Conservation (phyloP, 208 protist species). For the Angomonas ambiguus region DNA sequence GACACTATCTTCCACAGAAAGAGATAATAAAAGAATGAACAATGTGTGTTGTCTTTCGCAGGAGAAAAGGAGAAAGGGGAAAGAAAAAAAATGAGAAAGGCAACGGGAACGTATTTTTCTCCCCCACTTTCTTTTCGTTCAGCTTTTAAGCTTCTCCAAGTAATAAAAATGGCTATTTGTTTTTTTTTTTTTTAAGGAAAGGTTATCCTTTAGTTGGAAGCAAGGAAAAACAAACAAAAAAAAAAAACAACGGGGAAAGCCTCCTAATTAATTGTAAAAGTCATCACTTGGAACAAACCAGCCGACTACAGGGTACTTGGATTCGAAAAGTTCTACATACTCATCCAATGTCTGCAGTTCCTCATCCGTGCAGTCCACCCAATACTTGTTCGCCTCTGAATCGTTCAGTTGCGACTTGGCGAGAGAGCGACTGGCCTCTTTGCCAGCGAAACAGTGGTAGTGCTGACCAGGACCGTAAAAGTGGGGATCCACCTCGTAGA, state of each 20-base stretch:
- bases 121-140: no score
- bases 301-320: constrained; percentile 81
- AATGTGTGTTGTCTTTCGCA: constrained; percentile 10
- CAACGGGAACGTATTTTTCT: constrained; percentile 10
- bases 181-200: not conserved
- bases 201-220: not conserved
- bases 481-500: constrained; percentile 82
- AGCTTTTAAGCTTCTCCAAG: no score
- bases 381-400: constrained; percentile 74
- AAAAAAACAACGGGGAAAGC: constrained; percentile 9
- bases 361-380: constrained; percentile 55
- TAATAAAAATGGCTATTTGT: no score
- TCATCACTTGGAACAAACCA: constrained; percentile 69
- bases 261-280: constrained; percentile 37
- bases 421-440: constrained; percentile 59
- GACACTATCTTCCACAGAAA: no score
- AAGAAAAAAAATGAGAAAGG: constrained; percentile 13
- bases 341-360: constrained; percentile 66
- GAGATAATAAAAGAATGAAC: no score
- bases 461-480: constrained; percentile 75
- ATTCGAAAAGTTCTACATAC: constrained; percentile 64
- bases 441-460: constrained; percentile 80
- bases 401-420: constrained; percentile 54
- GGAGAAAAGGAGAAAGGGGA: constrained; percentile 5
- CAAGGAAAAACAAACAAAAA: constrained; percentile 13